Conservation (phyloP, 2,329 filamentous ascomycete species). For the Sodiomyces alkalinus region DNA sequence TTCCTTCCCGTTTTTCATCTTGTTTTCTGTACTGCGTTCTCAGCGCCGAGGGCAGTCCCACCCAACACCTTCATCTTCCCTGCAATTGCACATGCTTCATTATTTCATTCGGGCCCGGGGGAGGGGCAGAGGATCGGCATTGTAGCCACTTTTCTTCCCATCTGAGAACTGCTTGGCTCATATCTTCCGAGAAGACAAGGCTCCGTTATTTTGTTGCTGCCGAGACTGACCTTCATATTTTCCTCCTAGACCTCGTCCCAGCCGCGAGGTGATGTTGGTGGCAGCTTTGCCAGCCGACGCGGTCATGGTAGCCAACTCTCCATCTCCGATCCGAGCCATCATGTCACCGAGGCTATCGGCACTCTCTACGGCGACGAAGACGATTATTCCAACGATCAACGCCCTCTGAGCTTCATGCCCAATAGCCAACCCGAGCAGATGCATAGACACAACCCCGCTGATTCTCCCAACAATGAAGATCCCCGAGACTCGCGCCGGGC, state of each 20-base stretch:
- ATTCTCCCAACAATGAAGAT: conserved; percentile 14
- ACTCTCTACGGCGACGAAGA: conserved; percentile 74
- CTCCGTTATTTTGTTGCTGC: too few species aligned
- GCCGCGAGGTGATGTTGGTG: conserved; percentile 37
- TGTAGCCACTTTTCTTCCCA: too few species aligned
- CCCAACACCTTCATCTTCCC: too few species aligned
- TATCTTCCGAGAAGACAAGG: too few species aligned
- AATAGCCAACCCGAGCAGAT: conserved; percentile 38
- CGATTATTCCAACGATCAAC: conserved; percentile 39
- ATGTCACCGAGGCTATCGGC: conserved; percentile 87
- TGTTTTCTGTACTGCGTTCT: too few species aligned
- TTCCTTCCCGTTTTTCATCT: too few species aligned
- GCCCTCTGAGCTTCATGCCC: conserved; percentile 60
- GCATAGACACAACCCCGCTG: conserved; percentile 15
- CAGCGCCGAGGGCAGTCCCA: too few species aligned
- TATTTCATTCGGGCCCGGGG: too few species aligned
- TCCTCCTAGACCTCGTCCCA: conserved; percentile 38
- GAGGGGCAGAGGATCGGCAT: too few species aligned
- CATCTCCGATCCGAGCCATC: conserved; percentile 79
- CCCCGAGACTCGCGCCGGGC: conserved; percentile 23
- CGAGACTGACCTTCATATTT: conserved; percentile 10
- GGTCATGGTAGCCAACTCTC: conserved; percentile 43
- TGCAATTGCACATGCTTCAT: too few species aligned
- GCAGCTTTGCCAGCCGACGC: conserved; percentile 41
- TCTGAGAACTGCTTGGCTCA: too few species aligned